These are phyloP conservation scores for Colletotrichum somersetense DNA, from an alignment of 2,329 filamentous ascomycete genomes.

Conservation along the genomic window DNA sequence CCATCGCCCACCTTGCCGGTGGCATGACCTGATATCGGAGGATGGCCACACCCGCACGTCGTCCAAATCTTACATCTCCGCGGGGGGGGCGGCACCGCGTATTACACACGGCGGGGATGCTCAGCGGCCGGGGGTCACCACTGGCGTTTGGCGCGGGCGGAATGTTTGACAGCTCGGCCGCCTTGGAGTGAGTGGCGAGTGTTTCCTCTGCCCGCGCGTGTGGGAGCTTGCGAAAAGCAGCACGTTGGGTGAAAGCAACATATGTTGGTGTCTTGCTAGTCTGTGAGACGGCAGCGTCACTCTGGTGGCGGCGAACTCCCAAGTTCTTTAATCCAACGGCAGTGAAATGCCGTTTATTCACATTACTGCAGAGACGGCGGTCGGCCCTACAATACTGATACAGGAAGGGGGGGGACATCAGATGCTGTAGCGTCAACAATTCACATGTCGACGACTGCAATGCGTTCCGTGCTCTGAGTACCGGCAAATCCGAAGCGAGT, in stretches of 20 bases:
- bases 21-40: slow-evolving; percentile 38
- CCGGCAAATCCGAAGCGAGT: slow-evolving; percentile 4
- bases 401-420: not conserved
- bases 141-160: slow-evolving; percentile 4
- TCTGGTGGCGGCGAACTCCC: not conserved
- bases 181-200: too few relatives aligned
- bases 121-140: not conserved
- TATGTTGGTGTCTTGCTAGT: not conserved
- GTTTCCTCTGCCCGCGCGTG: too few relatives aligned
- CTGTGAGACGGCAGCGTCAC: not conserved
- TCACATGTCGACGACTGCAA: not conserved
- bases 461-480: not conserved
- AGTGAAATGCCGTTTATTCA: not conserved
- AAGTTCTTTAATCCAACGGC: not conserved
- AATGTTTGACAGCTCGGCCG: not conserved
- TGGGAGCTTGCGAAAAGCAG: not conserved
- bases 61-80: slow-evolving; percentile 35
- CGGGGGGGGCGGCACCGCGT: slow-evolving; percentile 6
- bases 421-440: not conserved
- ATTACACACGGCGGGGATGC: not conserved
- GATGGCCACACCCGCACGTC: not conserved
- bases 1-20: slow-evolving; percentile 24
- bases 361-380: too few relatives aligned
- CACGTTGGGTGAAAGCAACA: not conserved
- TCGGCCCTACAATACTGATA: not conserved